phyloP scores from a whole-genome alignment of 1,284 basidiomycete species.

The Erythrobasidium hasegawianum region DNA sequence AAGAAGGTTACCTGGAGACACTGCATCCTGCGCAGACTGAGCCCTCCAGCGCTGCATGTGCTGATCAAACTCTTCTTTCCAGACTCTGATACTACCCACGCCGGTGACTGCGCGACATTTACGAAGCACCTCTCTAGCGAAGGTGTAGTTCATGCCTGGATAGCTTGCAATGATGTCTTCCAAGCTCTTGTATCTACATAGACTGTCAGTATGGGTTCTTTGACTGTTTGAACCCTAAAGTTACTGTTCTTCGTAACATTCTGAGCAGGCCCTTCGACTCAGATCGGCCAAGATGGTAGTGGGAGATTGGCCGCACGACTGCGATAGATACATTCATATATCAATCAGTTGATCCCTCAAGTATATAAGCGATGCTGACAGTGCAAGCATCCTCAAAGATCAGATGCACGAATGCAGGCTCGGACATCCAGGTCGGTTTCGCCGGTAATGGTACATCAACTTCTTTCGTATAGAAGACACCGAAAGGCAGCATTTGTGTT shows the following conservation, averaged over 20 bases:
- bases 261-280: neutral
- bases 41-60: too few species aligned
- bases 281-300: neutral
- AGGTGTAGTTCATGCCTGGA: neutral
- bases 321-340: too few species aligned
- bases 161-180: constrained; percentile 1
- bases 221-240: neutral
- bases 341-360: too few species aligned
- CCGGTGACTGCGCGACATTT: neutral
- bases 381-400: constrained; percentile 19
- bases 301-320: neutral
- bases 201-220: neutral
- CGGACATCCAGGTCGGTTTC: neutral
- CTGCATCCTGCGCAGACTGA: too few species aligned
- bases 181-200: neutral
- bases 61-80: neutral
- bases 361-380: neutral
- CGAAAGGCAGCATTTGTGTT: constrained; percentile 30
- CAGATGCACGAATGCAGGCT: constrained; percentile 12
- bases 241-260: neutral
- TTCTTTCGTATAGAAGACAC: constrained; percentile 20
- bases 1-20: too few species aligned
- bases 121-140: neutral
- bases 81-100: neutral
- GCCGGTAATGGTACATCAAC: constrained; percentile 19